These are phyloP conservation scores for Venturia asperata DNA, from an alignment of 2,329 filamentous ascomycete genomes.

Conservation along the genomic window DNA sequence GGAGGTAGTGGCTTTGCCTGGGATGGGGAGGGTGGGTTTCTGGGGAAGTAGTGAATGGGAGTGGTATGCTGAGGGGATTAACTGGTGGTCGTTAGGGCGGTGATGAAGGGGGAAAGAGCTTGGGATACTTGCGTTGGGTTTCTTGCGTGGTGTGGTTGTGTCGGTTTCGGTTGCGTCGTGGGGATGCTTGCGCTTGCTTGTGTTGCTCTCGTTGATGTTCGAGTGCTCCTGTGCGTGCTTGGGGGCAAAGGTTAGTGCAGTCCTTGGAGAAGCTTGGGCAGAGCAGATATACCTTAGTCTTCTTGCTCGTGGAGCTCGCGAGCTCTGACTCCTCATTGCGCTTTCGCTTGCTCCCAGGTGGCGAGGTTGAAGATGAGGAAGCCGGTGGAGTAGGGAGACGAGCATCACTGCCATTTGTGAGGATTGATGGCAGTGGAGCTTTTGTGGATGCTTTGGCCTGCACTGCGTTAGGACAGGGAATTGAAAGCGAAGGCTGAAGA, in stretches of 20 bases:
- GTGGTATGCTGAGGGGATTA: no score
- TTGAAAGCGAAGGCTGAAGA: no score
- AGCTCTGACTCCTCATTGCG: background rate
- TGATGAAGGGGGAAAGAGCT: background rate
- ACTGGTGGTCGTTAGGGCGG: background rate
- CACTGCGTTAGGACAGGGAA: background rate
- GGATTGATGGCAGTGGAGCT: constrained; percentile 3
- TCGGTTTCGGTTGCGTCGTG: background rate
- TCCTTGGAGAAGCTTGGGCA: no score
- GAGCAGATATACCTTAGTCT: background rate
- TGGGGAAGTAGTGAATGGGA: background rate
- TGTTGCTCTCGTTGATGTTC: background rate
- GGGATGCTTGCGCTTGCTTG: background rate
- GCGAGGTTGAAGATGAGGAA: background rate
- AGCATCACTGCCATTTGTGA: background rate
- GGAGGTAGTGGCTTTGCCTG: background rate
- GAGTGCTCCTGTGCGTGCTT: background rate
- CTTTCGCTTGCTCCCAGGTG: background rate
- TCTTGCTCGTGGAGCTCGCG: background rate
- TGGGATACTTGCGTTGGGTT: background rate
- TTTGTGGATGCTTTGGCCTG: background rate
- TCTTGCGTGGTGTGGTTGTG: constrained; percentile 8
- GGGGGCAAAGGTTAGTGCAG: background rate
- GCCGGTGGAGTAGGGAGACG: background rate
- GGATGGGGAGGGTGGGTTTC: background rate